Conservation (phyloP, 1,284 basidiomycete species). For the Pyrrhoderma noxium region DNA sequence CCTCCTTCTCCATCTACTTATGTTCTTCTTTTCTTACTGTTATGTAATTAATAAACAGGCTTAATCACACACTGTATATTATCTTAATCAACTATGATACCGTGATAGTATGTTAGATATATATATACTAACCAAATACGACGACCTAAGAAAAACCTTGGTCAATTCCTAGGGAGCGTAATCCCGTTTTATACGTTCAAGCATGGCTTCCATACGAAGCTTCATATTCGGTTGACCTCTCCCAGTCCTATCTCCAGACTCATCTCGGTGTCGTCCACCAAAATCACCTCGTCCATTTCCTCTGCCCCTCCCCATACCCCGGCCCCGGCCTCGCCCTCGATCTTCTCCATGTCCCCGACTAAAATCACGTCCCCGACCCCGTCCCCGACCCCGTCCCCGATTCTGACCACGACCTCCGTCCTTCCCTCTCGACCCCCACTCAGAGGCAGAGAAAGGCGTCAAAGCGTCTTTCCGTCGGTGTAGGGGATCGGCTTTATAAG, state of each 20-base stretch:
- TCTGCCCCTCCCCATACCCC: slow-evolving; percentile 7
- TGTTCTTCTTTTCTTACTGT: too few relatives aligned
- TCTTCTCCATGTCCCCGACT: neutral
- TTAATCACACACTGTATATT: too few relatives aligned
- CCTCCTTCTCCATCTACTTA: too few relatives aligned
- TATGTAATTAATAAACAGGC: too few relatives aligned
- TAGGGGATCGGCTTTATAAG: slow-evolving; percentile 43
- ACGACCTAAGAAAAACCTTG: too few relatives aligned
- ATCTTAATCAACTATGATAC: too few relatives aligned
- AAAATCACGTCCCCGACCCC: neutral
- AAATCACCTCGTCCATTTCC: neutral
- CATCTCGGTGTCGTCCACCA: too few relatives aligned
- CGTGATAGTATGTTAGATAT: too few relatives aligned
- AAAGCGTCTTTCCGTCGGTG: slow-evolving; percentile 23
- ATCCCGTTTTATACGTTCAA: slow-evolving; percentile 68
- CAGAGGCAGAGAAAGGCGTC: neutral
- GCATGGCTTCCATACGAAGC: slow-evolving; percentile 68
- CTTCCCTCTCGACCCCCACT: slow-evolving; percentile 8
- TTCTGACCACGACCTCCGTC: neutral
- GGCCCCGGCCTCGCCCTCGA: slow-evolving; percentile 3
- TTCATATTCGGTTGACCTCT: slow-evolving; percentile 72
- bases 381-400: neutral
- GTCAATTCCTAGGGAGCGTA: slow-evolving; percentile 24
- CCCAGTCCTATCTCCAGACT: slow-evolving; percentile 10
- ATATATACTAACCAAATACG: too few relatives aligned